Percentiles rank a stretch among this genome's conserved stretches.
phyloP scores from a whole-genome alignment of 106 monocot genomes.

The Apostasia shenzhenica region DNA sequence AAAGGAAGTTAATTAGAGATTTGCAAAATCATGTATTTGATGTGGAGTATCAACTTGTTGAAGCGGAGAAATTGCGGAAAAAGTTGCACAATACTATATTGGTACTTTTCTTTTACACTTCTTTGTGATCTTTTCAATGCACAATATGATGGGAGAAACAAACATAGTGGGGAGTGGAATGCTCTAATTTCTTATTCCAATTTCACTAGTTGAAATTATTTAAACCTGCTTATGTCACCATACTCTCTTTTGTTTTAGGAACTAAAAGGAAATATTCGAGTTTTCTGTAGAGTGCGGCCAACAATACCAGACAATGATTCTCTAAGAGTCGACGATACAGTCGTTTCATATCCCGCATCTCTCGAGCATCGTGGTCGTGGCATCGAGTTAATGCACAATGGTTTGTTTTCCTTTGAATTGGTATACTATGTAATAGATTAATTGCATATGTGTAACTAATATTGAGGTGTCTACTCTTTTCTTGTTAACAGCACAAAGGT shows the following conservation, averaged over 20 bases:
- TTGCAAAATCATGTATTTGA: conserved; percentile 44
- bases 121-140: not conserved
- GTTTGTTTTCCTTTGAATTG: conserved; percentile 21
- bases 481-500: conserved; percentile 48
- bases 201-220: not conserved
- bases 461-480: not conserved
- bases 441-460: not conserved
- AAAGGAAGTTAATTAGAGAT: conserved; percentile 32
- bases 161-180: too few relatives aligned
- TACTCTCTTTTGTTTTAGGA: conserved; percentile 36
- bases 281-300: conserved; percentile 89
- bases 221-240: not conserved
- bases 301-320: conserved; percentile 33
- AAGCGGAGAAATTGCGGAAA: conserved; percentile 71
- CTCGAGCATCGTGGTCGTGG: conserved; percentile 59
- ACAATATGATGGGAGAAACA: too few relatives aligned
- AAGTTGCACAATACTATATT: conserved; percentile 85
- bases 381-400: conserved; percentile 62
- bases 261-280: conserved; percentile 90
- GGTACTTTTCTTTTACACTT: conserved; percentile 29
- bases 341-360: conserved; percentile 74
- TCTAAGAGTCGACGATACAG: conserved; percentile 21
- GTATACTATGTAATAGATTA: not conserved
- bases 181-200: not conserved
- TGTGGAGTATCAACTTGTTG: conserved; percentile 54